Percentiles rank a stretch among this genome's conserved stretches.
Evolutionary conservation across 2,329 filamentous ascomycete genomes (phyloP).

Genomic region (Ascosphaera acerosa): DNA sequence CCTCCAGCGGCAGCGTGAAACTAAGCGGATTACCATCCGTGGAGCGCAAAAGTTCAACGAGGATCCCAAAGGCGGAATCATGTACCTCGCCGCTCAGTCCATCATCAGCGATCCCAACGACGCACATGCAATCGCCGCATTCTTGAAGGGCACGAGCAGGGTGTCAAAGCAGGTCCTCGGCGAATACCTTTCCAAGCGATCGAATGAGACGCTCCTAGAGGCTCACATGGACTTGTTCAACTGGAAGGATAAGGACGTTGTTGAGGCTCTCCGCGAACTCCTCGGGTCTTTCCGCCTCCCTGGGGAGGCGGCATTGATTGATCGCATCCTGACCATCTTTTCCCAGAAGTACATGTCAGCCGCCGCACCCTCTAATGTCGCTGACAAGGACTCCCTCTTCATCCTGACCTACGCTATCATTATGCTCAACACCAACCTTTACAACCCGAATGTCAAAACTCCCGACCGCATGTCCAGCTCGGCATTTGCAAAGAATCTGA

Average conservation of each 20-base stretch:
- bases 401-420: constrained; percentile 90
- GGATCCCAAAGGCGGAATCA: constrained; percentile 68
- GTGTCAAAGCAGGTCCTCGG: constrained; percentile 79
- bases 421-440: constrained; percentile 90
- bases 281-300: constrained; percentile 81
- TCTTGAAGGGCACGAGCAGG: constrained; percentile 65
- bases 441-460: constrained; percentile 62
- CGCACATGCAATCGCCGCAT: constrained; percentile 55
- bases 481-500: constrained; percentile 70
- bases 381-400: constrained; percentile 67
- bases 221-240: constrained; percentile 75
- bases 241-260: constrained; percentile 62
- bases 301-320: constrained; percentile 78
- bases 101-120: constrained; percentile 57
- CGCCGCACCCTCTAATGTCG: constrained; percentile 45
- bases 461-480: constrained; percentile 60
- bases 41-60: constrained; percentile 88
- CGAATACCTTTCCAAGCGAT: constrained; percentile 77
- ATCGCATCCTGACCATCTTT: constrained; percentile 72
- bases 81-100: constrained; percentile 59
- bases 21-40: constrained; percentile 71
- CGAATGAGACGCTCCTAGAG: constrained; percentile 60
- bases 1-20: constrained; percentile 45
- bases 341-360: constrained; percentile 58
- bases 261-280: constrained; percentile 70